Percentiles rank a stretch among this genome's conserved stretches.
phyloP scores from a whole-genome alignment of 1,284 basidiomycete genomes.

The Boletus chippewaensis region DNA sequence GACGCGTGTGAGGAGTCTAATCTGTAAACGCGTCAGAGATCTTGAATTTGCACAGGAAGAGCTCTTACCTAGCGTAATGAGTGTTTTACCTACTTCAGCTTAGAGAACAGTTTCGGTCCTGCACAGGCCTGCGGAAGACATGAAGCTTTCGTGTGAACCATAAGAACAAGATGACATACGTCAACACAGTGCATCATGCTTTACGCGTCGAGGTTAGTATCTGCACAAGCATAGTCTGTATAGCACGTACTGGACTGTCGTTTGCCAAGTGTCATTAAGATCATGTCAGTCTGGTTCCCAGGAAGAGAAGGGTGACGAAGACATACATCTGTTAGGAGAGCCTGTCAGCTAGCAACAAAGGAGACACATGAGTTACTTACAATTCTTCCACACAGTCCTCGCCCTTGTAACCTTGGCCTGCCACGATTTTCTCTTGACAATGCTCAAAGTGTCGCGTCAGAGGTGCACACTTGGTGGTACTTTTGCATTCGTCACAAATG shows the following conservation, averaged over 20 bases:
- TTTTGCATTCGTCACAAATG: slow-evolving; percentile 72
- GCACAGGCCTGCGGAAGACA: slow-evolving; percentile 48
- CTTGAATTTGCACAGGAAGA: not conserved
- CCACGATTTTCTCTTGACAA: slow-evolving; percentile 81
- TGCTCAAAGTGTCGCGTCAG: slow-evolving; percentile 83
- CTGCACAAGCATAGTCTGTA: not conserved
- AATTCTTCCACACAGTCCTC: slow-evolving; percentile 92
- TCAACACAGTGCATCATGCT: slow-evolving; percentile 91
- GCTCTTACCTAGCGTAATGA: slow-evolving; percentile 20
- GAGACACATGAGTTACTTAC: slow-evolving; percentile 39
- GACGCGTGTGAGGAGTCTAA: slow-evolving; percentile 11
- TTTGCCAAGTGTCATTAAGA: slow-evolving; percentile 3
- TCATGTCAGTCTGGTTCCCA: slow-evolving; percentile 12
- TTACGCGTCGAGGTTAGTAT: slow-evolving; percentile 13
- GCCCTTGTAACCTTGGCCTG: slow-evolving; percentile 75
- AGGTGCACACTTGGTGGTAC: slow-evolving; percentile 60
- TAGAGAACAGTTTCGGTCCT: slow-evolving; percentile 75
- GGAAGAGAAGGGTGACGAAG: slow-evolving; percentile 8
- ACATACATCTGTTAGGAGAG: slow-evolving; percentile 44
- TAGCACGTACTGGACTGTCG: slow-evolving; percentile 57
- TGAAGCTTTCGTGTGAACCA: slow-evolving; percentile 3
- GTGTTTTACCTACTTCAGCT: slow-evolving; percentile 42
- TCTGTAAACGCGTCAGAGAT: slow-evolving; percentile 12
- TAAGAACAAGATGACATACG: slow-evolving; percentile 40
- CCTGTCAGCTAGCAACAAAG: slow-evolving; percentile 9